phyloP scores from a whole-genome alignment of 2,329 filamentous ascomycete genomes.

The Phaeosphaeria sp. region DNA sequence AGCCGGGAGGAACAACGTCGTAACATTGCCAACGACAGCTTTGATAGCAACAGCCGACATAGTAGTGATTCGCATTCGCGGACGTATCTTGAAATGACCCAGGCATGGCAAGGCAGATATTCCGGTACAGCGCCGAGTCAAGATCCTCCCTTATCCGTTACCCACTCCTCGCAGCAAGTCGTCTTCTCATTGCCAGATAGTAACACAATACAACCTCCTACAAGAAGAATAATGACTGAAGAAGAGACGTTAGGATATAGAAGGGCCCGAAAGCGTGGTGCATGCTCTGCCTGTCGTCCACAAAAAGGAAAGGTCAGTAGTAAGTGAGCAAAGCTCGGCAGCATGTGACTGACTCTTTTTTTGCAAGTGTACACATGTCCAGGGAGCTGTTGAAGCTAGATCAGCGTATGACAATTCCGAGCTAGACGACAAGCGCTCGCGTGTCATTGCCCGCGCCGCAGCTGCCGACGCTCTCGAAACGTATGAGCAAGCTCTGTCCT shows the following conservation, averaged over 20 bases:
- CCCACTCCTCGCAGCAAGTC: constrained; percentile 21
- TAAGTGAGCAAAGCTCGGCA: too few species aligned
- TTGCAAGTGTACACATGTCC: not conserved
- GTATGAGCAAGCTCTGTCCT: not conserved
- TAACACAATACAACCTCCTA: constrained; percentile 25
- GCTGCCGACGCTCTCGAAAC: not conserved
- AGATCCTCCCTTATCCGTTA: not conserved
- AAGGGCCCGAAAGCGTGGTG: constrained; percentile 33
- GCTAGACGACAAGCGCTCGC: too few species aligned
- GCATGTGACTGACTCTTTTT: not conserved
- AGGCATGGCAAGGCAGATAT: not conserved
- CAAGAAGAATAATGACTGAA: constrained; percentile 35
- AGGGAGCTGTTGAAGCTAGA: too few species aligned
- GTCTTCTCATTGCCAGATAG: constrained; percentile 35
- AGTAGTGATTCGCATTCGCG: constrained; percentile 5
- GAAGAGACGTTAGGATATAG: constrained; percentile 34
- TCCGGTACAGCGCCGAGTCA: not conserved
- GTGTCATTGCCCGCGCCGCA: too few species aligned
- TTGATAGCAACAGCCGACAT: not conserved
- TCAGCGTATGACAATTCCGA: too few species aligned
- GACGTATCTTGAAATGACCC: constrained; percentile 5
- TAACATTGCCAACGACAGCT: not conserved
- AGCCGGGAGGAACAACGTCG: too few species aligned
- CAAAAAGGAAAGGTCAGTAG: constrained; percentile 34
- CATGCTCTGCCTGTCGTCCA: constrained; percentile 33